Evolutionary conservation across 148 eudicot species (phyloP).

Genomic region (Rhododendron henanense): DNA sequence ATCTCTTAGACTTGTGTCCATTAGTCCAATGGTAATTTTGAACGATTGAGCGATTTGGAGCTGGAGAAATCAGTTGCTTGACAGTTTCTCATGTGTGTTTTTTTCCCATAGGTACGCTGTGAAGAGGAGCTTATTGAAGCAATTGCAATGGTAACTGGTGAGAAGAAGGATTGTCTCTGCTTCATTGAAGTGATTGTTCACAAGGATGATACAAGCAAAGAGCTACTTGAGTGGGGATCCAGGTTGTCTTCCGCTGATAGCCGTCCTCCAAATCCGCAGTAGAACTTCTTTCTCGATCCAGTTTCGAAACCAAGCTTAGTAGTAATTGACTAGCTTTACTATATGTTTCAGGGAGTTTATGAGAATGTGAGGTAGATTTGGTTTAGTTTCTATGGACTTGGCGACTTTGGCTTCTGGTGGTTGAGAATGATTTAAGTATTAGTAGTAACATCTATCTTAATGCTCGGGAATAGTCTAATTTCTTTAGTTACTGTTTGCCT

Average conservation of each 20-base stretch:
- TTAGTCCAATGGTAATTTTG: too few species aligned
- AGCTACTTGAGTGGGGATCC: conserved; percentile 12
- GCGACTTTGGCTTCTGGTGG: neutral
- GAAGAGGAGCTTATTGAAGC: conserved; percentile 12
- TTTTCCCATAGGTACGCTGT: neutral
- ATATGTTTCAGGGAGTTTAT: neutral
- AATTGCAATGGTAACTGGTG: conserved; percentile 8
- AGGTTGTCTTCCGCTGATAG: conserved; percentile 3
- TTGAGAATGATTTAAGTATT: neutral
- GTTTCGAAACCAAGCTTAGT: neutral
- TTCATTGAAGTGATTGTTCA: conserved; percentile 14
- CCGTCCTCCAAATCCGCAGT: conserved; percentile 9
- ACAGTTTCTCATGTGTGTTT: neutral
- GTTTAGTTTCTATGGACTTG: neutral
- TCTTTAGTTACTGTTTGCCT: neutral
- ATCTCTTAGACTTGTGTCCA: too few species aligned
- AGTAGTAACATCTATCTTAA: neutral
- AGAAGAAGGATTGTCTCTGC: conserved; percentile 19
- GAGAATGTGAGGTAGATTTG: neutral
- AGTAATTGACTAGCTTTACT: neutral
- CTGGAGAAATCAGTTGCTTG: neutral
- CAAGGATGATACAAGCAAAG: conserved; percentile 17
- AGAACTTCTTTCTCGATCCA: neutral
- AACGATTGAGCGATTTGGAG: neutral
- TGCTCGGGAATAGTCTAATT: neutral